A percentile compares a stretch with the other conserved stretches of the same genome.
Evolutionary conservation across 805 yeast species (phyloP).

Genomic region (Pichia insulana): DNA sequence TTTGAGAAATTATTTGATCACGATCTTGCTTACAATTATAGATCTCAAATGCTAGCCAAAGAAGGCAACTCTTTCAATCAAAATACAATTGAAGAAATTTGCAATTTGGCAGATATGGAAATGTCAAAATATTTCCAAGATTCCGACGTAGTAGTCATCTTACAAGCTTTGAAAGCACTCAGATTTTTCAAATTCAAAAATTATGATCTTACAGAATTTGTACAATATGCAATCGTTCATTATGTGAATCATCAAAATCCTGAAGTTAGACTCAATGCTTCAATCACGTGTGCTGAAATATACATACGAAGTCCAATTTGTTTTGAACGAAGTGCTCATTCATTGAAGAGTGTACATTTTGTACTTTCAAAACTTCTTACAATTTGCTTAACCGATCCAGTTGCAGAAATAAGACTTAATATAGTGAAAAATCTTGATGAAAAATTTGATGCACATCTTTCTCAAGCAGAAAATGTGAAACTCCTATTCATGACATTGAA

Average conservation of each 20-base stretch:
- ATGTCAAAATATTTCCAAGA: constrained; percentile 21
- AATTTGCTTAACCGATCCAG: constrained; percentile 81
- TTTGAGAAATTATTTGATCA: constrained; percentile 50
- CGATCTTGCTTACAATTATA: constrained; percentile 64
- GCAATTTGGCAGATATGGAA: constrained; percentile 17
- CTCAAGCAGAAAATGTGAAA: constrained; percentile 87
- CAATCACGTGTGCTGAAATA: constrained; percentile 70
- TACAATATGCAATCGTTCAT: constrained; percentile 70
- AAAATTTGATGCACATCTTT: constrained; percentile 80
- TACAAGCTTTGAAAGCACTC: constrained; percentile 73
- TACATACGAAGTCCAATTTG: constrained; percentile 78
- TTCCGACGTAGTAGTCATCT: constrained; percentile 37
- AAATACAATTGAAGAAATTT: constrained; percentile 14
- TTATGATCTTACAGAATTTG: constrained; percentile 78
- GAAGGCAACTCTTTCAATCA: constrained; percentile 43
- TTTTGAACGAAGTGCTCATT: constrained; percentile 69
- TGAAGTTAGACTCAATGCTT: constrained; percentile 75
- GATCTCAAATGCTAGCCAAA: constrained; percentile 62
- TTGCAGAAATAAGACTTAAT: constrained; percentile 74
- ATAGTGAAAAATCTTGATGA: constrained; percentile 66
- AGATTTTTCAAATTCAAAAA: constrained; percentile 66
- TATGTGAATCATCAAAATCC: constrained; percentile 77
- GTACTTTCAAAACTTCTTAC: constrained; percentile 75
- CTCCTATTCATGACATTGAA: constrained; percentile 80
- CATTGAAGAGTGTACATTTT: constrained; percentile 75